Conservation (phyloP, 1,139 yeast genomes). For the Chernovozyma sophiae-reginae region DNA sequence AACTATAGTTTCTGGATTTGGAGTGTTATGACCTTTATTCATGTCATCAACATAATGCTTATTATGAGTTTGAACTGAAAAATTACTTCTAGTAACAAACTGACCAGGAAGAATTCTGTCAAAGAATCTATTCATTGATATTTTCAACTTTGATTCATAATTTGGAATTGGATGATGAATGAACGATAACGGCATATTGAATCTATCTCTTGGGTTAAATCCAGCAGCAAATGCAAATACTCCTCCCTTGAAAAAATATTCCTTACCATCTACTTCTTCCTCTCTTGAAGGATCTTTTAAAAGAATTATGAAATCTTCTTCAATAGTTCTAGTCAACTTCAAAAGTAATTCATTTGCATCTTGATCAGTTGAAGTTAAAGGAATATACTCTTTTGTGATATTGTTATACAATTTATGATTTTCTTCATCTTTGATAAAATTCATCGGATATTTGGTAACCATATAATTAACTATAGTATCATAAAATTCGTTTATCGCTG, state of each 20-base stretch:
- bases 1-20: conserved; percentile 17
- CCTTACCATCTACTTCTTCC: conserved; percentile 42
- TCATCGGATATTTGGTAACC: conserved; percentile 57
- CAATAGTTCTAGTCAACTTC: conserved; percentile 46
- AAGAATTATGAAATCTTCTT: conserved; percentile 65
- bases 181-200: conserved; percentile 49
- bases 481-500: conserved; percentile 57
- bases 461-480: conserved; percentile 43
- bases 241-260: conserved; percentile 63
- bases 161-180: conserved; percentile 66
- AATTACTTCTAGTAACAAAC: conserved; percentile 57
- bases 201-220: conserved; percentile 57
- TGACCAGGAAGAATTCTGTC: conserved; percentile 45
- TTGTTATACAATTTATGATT: conserved; percentile 31
- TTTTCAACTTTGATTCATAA: conserved; percentile 49
- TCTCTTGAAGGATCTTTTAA: conserved; percentile 42
- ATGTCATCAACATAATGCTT: conserved; percentile 48
- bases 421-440: conserved; percentile 32
- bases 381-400: conserved; percentile 38
- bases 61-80: conserved; percentile 57
- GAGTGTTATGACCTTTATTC: conserved; percentile 45
- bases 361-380: conserved; percentile 15
- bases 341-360: conserved; percentile 34
- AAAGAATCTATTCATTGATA: conserved; percentile 62
- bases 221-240: conserved; percentile 73